phyloP scores from a whole-genome alignment of 2,329 filamentous ascomycete genomes.

The Lachnellula cervina region DNA sequence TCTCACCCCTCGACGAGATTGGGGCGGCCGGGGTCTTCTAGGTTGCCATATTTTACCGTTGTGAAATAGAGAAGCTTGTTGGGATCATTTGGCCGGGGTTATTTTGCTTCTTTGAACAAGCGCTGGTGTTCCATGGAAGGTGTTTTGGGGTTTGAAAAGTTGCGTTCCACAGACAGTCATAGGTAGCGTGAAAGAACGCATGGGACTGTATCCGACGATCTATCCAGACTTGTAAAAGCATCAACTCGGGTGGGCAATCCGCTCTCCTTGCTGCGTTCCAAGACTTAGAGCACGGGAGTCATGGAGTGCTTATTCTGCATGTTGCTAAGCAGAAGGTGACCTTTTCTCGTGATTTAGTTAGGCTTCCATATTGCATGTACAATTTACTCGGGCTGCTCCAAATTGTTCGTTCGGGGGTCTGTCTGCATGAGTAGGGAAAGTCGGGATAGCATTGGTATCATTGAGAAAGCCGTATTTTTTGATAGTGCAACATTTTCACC shows the following conservation, averaged over 20 bases:
- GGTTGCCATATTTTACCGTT: constrained; percentile 86
- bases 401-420: constrained; percentile 8
- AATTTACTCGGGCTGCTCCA: neutral
- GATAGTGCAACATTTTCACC: too few species aligned
- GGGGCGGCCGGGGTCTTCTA: constrained; percentile 85
- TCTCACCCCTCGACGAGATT: constrained; percentile 71
- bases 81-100: neutral
- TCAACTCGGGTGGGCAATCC: constrained; percentile 16
- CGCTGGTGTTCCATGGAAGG: constrained; percentile 18
- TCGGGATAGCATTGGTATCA: neutral
- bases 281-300: constrained; percentile 18
- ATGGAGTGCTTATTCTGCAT: constrained; percentile 37
- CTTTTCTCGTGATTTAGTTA: constrained; percentile 18
- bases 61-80: constrained; percentile 38
- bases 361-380: neutral
- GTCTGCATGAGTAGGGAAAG: neutral
- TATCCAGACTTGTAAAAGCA: constrained; percentile 2
- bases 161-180: neutral
- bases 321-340: constrained; percentile 46
- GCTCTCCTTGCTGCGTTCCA: constrained; percentile 29
- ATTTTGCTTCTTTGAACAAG: constrained; percentile 4
- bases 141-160: neutral
- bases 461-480: neutral
- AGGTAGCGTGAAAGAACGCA: neutral
- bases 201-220: constrained; percentile 11